phyloP scores from a whole-genome alignment of 805 yeast species.

The Yarrowia porcina region DNA sequence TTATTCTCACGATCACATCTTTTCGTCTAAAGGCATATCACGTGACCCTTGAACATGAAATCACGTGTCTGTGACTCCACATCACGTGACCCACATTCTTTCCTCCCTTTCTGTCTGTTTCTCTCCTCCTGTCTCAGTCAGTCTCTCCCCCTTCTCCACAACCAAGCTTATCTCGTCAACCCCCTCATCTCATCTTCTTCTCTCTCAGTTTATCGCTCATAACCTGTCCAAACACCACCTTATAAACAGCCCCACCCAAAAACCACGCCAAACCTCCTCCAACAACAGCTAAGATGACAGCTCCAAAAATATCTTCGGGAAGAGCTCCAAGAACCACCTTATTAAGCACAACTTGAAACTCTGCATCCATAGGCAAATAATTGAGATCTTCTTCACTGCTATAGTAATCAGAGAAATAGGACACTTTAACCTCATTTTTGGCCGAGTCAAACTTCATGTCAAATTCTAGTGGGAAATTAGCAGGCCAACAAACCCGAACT shows the following conservation, averaged over 20 bases:
- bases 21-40: too few species aligned
- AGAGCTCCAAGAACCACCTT: constrained; percentile 6
- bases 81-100: too few species aligned
- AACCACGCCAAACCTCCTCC: background rate
- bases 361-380: background rate
- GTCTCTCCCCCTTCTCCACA: background rate
- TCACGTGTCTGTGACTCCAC: too few species aligned
- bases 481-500: constrained; percentile 22
- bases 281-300: background rate
- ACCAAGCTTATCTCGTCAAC: background rate
- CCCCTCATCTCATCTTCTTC: background rate
- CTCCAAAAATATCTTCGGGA: constrained; percentile 13
- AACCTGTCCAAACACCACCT: background rate
- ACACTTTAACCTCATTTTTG: background rate
- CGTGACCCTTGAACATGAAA: too few species aligned
- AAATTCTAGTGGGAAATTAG: constrained; percentile 2
- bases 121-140: too few species aligned
- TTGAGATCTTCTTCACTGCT: background rate
- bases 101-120: too few species aligned
- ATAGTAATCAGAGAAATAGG: background rate
- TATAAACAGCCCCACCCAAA: background rate
- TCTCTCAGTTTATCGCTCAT: too few species aligned
- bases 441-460: background rate
- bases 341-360: background rate
- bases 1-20: too few species aligned